phyloP scores from a whole-genome alignment of 805 yeast species.

The Candida yuanshanica region DNA sequence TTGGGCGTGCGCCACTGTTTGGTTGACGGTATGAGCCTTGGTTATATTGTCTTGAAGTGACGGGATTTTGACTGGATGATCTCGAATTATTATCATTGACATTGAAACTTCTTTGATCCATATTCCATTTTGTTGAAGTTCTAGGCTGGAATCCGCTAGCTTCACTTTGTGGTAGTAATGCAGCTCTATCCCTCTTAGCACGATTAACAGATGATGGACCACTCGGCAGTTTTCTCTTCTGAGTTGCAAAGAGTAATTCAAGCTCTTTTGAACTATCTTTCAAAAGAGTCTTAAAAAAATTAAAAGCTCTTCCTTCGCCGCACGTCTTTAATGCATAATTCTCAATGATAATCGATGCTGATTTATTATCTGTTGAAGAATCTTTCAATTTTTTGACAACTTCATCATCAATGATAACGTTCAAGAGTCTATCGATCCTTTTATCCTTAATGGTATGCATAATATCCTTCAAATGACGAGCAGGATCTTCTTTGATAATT shows the following conservation, averaged over 20 bases:
- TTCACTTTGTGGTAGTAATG: constrained; percentile 7
- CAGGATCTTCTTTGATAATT: neutral
- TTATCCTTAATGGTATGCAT: neutral
- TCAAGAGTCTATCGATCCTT: neutral
- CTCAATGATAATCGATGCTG: neutral
- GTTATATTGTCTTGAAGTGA: neutral
- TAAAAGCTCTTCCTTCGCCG: neutral
- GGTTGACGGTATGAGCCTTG: constrained; percentile 4
- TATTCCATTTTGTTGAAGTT: constrained; percentile 6
- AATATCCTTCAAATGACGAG: neutral
- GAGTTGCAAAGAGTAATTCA: neutral
- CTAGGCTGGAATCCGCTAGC: constrained; percentile 2
- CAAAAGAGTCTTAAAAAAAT: neutral
- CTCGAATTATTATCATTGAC: neutral
- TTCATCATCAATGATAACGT: neutral
- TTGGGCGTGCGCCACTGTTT: neutral
- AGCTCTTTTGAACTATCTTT: neutral
- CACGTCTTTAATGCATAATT: neutral
- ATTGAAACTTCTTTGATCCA: neutral
- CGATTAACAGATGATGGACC: neutral
- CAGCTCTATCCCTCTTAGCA: constrained; percentile 1
- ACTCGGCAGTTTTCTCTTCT: neutral
- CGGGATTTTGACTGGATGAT: neutral
- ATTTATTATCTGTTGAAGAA: neutral
- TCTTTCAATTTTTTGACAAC: constrained; percentile 1